phyloP scores from a whole-genome alignment of 768 basidiomycete genomes.

The Rhodotorula paludigena region DNA sequence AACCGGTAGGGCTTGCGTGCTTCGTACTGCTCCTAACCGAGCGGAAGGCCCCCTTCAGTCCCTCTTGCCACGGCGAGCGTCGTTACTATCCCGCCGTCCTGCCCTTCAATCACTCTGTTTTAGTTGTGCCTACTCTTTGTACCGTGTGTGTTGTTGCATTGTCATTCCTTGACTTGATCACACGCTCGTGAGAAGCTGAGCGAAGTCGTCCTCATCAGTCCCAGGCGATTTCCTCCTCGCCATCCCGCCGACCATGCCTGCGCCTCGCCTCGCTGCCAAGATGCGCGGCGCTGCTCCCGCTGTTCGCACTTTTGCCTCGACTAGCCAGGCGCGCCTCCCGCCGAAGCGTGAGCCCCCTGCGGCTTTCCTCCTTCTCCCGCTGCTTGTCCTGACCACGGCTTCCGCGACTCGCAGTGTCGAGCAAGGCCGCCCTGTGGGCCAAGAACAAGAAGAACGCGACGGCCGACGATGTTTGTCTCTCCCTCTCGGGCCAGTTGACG shows the following conservation, averaged over 20 bases:
- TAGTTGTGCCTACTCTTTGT: too few species aligned
- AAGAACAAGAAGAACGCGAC: conserved; percentile 16
- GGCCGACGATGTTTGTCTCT: conserved; percentile 11
- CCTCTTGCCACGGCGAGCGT: too few species aligned
- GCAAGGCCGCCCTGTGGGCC: conserved; percentile 16
- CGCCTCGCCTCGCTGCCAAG: conserved; percentile 9
- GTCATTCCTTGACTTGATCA: too few species aligned
- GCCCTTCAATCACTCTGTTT: too few species aligned
- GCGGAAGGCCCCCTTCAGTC: too few species aligned
- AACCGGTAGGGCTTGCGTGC: too few species aligned
- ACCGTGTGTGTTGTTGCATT: too few species aligned
- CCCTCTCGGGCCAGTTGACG: accelerated
- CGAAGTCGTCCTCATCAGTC: too few species aligned
- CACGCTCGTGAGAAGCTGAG: too few species aligned
- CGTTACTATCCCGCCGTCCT: too few species aligned
- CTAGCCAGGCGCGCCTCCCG: conserved; percentile 11
- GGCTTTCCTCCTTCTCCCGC: background rate
- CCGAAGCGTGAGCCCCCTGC: conserved; percentile 20
- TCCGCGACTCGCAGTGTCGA: background rate
- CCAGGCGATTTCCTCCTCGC: too few species aligned
- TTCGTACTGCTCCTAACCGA: too few species aligned
- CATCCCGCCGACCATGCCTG: background rate
- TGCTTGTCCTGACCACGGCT: background rate
- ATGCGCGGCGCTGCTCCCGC: background rate
- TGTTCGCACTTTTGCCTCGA: conserved; percentile 11